Base-by-base conservation (phyloP, 2,329 filamentous ascomycete species). In the Akanthomyces muscarius region DNA sequence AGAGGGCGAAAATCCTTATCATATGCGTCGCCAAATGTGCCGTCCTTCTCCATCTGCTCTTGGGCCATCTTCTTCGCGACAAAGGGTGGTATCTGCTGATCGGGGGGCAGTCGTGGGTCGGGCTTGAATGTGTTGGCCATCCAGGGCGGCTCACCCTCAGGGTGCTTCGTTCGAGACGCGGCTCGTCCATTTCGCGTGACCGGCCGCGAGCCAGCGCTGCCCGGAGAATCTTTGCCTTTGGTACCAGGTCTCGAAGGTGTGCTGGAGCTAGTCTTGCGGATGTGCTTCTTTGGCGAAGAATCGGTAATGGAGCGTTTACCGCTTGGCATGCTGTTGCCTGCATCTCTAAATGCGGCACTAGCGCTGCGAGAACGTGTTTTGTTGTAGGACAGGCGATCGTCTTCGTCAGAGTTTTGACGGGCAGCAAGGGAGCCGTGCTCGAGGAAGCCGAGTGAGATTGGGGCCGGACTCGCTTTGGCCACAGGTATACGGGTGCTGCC, bases 111-210 rank as follows among this genome's bases (percentile, higher is more conserved):
- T 65, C 92, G 89, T 36, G 95, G 95, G 72, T 99, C 95, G 0
- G 95, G 95, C 71, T 96, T 96, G 76, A 97, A 99, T 76, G 96
- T 92, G 25, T 90, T 91, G 52, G 95, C 86, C 76, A 98, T 85
- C 95, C 95, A 99, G 58, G 95, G 95, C 11, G 95, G 92, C 61
- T 98, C 94, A 23, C 95, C 95, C 79, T 98, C 95, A 0, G 93
- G 93, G 48, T 88, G 85, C 71, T 91, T 85, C 81, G 74, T 71
- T 74, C 69, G 73, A 38, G 76, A 70, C 48, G 77, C 74, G 63
- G 85, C 85, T 8, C 63, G 50, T 23, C 86, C 87, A 7, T 85
- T 86, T 64, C 86, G 81, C 1, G 88, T 90, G 3, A 80, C 78
- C 23, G 88, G 87, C 16, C 87, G 82, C 41, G 83, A 86, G 55